Conservation (phyloP, 352 stramenopile species). For the Pythium phragmitis region DNA sequence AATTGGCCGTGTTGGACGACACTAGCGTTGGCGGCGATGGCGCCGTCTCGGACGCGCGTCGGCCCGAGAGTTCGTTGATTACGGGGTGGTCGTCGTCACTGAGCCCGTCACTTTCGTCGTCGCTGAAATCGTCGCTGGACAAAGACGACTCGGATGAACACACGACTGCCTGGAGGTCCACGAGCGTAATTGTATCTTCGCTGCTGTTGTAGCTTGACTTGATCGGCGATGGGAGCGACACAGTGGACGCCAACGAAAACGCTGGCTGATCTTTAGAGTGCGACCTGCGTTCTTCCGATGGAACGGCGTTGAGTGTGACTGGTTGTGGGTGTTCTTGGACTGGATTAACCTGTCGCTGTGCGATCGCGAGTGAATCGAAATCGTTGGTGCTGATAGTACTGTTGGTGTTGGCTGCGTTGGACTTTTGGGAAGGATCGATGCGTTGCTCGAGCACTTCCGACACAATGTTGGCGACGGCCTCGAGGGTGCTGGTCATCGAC, state of each 20-base stretch:
- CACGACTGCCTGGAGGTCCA: slow-evolving; percentile 18
- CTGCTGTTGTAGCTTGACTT: slow-evolving; percentile 22
- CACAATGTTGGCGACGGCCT: slow-evolving; percentile 78
- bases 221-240: slow-evolving; percentile 11
- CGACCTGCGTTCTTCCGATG: slow-evolving; percentile 9
- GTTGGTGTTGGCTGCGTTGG: background rate
- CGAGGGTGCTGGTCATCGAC: slow-evolving; percentile 67
- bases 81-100: background rate
- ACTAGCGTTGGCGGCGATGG: background rate
- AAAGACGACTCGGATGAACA: slow-evolving; percentile 13
- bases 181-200: slow-evolving; percentile 23
- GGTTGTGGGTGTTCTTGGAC: too few species aligned
- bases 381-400: background rate
- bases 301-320: background rate
- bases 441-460: slow-evolving; percentile 80
- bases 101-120: slow-evolving; percentile 12
- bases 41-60: slow-evolving; percentile 16
- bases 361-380: background rate
- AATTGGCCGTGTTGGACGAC: background rate
- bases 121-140: slow-evolving; percentile 14
- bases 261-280: background rate
- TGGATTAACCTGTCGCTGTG: background rate
- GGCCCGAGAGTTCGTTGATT: slow-evolving; percentile 1
- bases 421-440: slow-evolving; percentile 26
- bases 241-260: slow-evolving; percentile 8